Conservation (phyloP, 495 filamentous ascomycete genomes). For the Neohortaea acidophila region DNA sequence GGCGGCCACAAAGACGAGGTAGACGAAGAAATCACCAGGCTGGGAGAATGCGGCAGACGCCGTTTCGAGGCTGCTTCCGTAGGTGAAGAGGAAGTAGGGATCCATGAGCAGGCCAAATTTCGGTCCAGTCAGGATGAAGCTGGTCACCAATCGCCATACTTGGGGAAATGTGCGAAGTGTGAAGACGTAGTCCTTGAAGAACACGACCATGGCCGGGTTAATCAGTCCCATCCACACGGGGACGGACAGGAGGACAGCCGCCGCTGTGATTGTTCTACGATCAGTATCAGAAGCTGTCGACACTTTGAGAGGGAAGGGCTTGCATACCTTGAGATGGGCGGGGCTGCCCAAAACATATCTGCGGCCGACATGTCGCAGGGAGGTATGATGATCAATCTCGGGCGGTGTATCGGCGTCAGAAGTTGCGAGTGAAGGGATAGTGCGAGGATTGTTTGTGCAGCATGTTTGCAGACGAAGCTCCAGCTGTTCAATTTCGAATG, state of each 20-base stretch:
- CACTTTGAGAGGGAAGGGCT: background rate
- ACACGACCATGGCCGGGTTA: constrained; percentile 38
- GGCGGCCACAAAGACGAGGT: constrained; percentile 44
- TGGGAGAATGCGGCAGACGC: constrained; percentile 43
- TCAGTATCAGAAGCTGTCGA: constrained; percentile 29
- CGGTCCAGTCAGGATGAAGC: constrained; percentile 56
- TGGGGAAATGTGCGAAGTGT: constrained; percentile 38
- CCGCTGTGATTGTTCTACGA: constrained; percentile 54
- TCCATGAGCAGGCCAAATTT: constrained; percentile 57
- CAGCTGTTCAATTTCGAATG: too few relatives aligned
- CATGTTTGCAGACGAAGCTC: too few relatives aligned
- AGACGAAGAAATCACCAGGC: constrained; percentile 56
- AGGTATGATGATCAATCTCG: constrained; percentile 1
- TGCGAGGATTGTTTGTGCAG: too few relatives aligned
- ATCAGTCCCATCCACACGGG: constrained; percentile 41
- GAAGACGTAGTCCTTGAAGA: constrained; percentile 43
- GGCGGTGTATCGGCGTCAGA: too few relatives aligned
- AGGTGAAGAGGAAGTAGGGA: constrained; percentile 63
- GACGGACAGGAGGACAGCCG: constrained; percentile 41
- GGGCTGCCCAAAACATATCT: constrained; percentile 56
- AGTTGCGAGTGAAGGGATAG: too few relatives aligned
- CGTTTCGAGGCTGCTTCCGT: constrained; percentile 46
- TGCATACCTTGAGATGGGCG: constrained; percentile 53
- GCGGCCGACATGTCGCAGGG: constrained; percentile 25
- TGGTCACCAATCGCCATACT: constrained; percentile 51